Conservation (phyloP, 192 early-diverging fungal species). For the Linnemannia schmuckeri region DNA sequence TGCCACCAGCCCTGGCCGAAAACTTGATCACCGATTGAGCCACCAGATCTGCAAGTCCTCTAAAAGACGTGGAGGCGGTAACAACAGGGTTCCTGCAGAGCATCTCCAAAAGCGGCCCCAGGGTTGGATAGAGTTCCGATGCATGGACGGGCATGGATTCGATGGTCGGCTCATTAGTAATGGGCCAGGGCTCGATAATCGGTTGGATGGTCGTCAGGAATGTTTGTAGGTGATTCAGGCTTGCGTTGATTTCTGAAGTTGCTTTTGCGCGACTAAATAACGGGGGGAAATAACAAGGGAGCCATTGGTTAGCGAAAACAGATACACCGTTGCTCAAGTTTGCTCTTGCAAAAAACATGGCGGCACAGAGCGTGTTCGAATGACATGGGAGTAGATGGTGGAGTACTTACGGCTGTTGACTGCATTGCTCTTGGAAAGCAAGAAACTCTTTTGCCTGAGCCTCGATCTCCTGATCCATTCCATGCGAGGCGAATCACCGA, state of each 20-base stretch:
- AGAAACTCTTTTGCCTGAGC: constrained; percentile 38
- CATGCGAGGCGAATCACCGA: constrained; percentile 19
- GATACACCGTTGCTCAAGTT: too few relatives aligned
- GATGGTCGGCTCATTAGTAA: not conserved
- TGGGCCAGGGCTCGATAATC: not conserved
- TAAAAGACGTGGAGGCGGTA: not conserved
- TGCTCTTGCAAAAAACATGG: too few relatives aligned
- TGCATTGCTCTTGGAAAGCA: constrained; percentile 31
- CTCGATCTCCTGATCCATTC: constrained; percentile 48
- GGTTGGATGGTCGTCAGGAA: constrained; percentile 35
- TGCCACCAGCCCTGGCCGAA: constrained; percentile 12
- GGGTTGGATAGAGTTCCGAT: constrained; percentile 18
- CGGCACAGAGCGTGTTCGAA: not conserved
- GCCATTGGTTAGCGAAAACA: not conserved
- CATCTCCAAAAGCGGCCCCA: constrained; percentile 11
- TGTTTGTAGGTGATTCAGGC: constrained; percentile 11
- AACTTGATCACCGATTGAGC: constrained; percentile 17
- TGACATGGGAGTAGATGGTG: not conserved
- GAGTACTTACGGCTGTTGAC: constrained; percentile 19
- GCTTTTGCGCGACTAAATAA: constrained; percentile 21
- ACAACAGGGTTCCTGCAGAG: constrained; percentile 38
- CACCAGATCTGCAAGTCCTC: constrained; percentile 2
- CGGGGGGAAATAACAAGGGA: not conserved
- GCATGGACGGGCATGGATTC: not conserved
- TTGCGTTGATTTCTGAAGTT: constrained; percentile 5